Evolutionary conservation across 345 rosid species (phyloP), one percentile per base, ranked within the genome.

Genomic region (Aquilaria yunnanensis): DNA sequence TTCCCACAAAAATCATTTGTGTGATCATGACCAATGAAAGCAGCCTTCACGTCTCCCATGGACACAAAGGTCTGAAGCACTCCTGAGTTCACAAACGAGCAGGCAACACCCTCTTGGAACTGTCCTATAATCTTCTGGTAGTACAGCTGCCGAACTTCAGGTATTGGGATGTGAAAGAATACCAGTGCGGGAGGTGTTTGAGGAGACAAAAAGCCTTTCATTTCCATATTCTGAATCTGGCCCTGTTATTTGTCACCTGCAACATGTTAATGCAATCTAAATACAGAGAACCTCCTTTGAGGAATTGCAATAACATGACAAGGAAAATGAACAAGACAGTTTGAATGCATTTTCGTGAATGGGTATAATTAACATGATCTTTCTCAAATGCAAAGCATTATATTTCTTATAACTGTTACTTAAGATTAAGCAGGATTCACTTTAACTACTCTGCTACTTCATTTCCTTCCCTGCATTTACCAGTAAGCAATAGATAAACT

Each of bases 1-100:
- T 80, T 78, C 62, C 98, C 98, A 55, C 98, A 92, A 54, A 89
- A 89, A 72, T 92, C 96, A 53, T 92, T 89, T 11, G 46, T 72
- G 78, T 92, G 98, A 70, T 92, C 98, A 65, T 92, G 96, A 14
- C 96, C 98, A 47, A 89, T 63, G 56, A 92, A 89, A 45, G 77
- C 89, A 46, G 96, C 98, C 79, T 85, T 92, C 72, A 92, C 79
- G 73, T 83, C 86, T 63, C 87, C 89, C 81, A 81, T 80, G 11
- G 95, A 85, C 57, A 84, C 67, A n/a, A 87, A 73, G 52, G 78
- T 81, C 60, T 74, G 50, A 45, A 92, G 69, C 60, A 78, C 96
- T 60, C 93, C 89, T 8, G 96, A 75, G 71, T 84, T 78, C 59
- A 87, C 81, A 3, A 58, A 54, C 32, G 98, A 89, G 74, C 96